phyloP scores from a whole-genome alignment of 2,329 filamentous ascomycete species.

The Sclerotinia nivalis region DNA sequence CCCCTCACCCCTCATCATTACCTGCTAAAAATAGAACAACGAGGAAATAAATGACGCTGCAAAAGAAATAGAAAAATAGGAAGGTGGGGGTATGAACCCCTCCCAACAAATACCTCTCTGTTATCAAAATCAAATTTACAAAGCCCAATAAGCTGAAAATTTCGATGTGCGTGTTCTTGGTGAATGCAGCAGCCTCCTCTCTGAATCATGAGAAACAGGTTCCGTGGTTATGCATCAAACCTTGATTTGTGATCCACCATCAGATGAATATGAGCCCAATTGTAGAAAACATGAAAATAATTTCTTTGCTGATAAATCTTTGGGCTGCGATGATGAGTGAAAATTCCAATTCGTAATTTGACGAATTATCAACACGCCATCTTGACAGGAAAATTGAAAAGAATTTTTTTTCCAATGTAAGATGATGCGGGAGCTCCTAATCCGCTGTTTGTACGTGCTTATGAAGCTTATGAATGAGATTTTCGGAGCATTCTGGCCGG shows the following conservation, averaged over 20 bases:
- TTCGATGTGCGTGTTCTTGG: background rate
- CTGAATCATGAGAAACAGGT: background rate
- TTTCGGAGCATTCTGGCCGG: background rate
- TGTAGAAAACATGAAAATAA: too few species aligned
- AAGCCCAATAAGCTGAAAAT: background rate
- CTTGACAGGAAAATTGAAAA: too few species aligned
- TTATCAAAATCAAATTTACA: background rate
- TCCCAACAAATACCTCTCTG: background rate
- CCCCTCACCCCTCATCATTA: background rate
- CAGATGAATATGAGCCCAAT: background rate
- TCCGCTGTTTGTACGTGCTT: background rate
- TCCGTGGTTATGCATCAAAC: background rate
- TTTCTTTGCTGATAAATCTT: background rate
- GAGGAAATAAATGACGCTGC: background rate
- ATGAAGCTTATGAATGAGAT: too few species aligned
- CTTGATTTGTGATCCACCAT: background rate
- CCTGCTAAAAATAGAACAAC: background rate
- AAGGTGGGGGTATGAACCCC: background rate
- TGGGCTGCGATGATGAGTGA: background rate
- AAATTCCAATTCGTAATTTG: background rate
- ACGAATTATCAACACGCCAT: background rate
- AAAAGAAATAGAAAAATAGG: background rate
- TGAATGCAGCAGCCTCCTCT: background rate
- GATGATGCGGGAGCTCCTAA: background rate
- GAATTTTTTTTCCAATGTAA: background rate